Percentiles rank a stretch among this genome's conserved stretches.
Conservation (phyloP, 345 rosid species). For the Dimocarpus longan region DNA sequence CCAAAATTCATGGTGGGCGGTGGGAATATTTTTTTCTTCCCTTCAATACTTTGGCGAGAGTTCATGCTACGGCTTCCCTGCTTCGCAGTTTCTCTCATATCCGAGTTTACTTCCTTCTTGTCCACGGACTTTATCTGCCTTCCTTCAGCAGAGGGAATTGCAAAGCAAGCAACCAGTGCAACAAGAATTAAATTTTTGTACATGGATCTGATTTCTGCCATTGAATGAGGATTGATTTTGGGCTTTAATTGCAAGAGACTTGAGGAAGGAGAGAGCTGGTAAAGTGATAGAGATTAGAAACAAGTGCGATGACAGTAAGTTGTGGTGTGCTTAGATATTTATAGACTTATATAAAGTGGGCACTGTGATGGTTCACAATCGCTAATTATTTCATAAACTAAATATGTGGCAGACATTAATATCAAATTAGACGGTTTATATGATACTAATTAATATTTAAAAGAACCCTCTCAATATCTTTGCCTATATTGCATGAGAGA, state of each 20-base stretch:
- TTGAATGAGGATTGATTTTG: not conserved
- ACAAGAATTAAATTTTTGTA: constrained; percentile 20
- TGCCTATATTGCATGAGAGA: not conserved
- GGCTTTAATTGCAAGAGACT: not conserved
- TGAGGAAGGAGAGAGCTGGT: not conserved
- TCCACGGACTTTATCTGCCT: constrained; percentile 33
- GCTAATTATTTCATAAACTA: constrained; percentile 14
- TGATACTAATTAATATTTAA: not conserved
- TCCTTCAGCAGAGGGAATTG: constrained; percentile 32
- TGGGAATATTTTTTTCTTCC: not conserved
- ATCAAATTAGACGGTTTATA: constrained; percentile 13
- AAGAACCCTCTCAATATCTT: not conserved
- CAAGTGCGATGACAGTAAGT: constrained; percentile 12
- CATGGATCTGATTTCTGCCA: constrained; percentile 29
- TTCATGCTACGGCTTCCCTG: not conserved
- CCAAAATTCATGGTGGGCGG: not conserved
- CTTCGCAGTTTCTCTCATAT: not conserved
- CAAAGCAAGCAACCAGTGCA: constrained; percentile 27
- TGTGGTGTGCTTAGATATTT: constrained; percentile 14
- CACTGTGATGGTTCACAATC: constrained; percentile 1
- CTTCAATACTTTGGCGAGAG: too few species aligned
- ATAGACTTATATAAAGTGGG: constrained; percentile 16
- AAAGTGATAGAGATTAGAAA: not conserved
- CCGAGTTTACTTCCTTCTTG: not conserved
- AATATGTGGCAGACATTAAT: constrained; percentile 12